Evolutionary conservation across 2,329 filamentous ascomycete genomes (phyloP), one percentile per base, ranked within the genome.

Genomic region (Trichoderma cornu-damae): DNA sequence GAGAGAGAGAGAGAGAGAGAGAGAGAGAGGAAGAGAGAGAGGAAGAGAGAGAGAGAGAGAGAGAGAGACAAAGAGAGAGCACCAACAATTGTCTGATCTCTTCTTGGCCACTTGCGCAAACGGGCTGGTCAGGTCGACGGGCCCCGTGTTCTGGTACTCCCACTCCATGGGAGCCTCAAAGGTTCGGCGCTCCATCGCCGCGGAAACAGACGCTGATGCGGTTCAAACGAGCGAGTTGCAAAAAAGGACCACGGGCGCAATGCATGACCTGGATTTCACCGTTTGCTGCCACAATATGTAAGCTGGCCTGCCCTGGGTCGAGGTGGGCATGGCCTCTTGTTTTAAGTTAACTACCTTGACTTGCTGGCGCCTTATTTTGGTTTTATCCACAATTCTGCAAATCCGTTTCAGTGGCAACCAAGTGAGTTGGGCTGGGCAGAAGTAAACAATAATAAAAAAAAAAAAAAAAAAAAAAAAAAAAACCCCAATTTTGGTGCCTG

Each of bases 141-240:
- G 82, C 1, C 78, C 82, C 47, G 73, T 70, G 60, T 75, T 70
- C 64, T 85, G 78, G 68, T 83, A 86, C 67, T 86, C 81, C 80
- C 81, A 87, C 64, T 86, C 84, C 84, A 87, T 87, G 61, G 75
- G 82, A 60, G 80, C 75, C 70, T 86, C 83, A 61, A 75, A 79
- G 2, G 79, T 82, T 64, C 84, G 75, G 62, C 76, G 75, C 54
- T 82, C 76, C 77, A 81, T 84, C 63, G 54, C 61, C 32, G 53
- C 47, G 20, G 34, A 9, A 42, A 28, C 16, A 8, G 26, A 34
- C 24, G 20, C 4, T 6, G 24, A 38, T 32, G 34, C 8, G 24
- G 32, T 32, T 28, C 28, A 20, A 35, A 34, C 37, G 47, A 50
- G 28, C 38, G 54, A 50, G 54, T 28, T 43, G 53, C 18, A 53